Evolutionary conservation across 2,329 filamentous ascomycete species (phyloP).

Genomic region (Botrytis medusae): DNA sequence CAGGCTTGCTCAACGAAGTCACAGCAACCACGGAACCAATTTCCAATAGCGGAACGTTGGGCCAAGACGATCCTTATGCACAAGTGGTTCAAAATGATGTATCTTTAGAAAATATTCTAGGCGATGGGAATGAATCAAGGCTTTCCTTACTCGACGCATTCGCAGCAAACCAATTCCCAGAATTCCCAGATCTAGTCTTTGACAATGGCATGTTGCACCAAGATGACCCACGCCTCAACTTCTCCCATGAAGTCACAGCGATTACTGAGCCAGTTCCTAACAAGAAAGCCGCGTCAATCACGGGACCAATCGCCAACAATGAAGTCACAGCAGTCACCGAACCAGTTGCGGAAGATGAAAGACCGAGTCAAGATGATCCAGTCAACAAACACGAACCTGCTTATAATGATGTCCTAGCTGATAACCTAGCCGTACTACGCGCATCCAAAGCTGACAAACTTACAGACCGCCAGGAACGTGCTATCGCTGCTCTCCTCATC

Average conservation of each 20-base stretch:
- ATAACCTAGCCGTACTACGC: background rate
- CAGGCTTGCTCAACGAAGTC: background rate
- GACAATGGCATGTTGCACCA: background rate
- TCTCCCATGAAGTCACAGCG: background rate
- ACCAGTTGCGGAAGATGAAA: background rate
- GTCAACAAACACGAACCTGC: background rate
- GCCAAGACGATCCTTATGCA: background rate
- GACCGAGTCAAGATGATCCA: background rate
- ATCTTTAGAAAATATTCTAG: background rate
- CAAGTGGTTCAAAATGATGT: background rate
- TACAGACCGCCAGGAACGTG: slow-evolving; percentile 48
- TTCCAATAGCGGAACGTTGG: background rate
- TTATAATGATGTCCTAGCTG: background rate
- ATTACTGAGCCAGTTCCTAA: background rate
- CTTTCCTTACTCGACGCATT: background rate
- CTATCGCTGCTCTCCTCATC: slow-evolving; percentile 47
- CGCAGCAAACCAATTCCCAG: background rate
- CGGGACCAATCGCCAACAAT: background rate
- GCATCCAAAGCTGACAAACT: slow-evolving; percentile 25
- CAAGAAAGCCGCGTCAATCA: background rate
- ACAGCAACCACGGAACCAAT: background rate
- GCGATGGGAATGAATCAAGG: background rate
- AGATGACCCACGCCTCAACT: background rate
- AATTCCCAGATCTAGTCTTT: no score
- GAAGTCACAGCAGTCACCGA: background rate